These are phyloP conservation scores for Loxodes magnus DNA, from an alignment of 73 alveolate species.

Conservation along the genomic window DNA sequence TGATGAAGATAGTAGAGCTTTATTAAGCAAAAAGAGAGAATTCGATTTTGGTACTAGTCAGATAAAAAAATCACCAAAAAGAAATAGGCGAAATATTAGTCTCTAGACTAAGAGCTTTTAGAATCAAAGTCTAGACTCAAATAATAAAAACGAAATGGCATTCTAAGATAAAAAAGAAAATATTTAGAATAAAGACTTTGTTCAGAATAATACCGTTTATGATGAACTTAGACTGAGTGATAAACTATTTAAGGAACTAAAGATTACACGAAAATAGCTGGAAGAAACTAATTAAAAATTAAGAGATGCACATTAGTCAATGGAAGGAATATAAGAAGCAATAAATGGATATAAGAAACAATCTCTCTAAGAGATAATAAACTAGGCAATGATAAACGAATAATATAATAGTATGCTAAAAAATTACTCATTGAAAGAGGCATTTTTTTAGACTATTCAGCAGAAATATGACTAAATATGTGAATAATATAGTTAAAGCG, in stretches of 20 bases:
- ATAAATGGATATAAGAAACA: not conserved
- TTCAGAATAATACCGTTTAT: conserved; percentile 11
- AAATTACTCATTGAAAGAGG: not conserved
- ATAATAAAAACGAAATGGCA: too few relatives aligned
- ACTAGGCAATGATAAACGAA: not conserved
- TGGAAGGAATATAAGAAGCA: not conserved
- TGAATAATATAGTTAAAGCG: not conserved
- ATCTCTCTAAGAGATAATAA: not conserved
- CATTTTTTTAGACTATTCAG: not conserved
- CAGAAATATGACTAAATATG: not conserved
- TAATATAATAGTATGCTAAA: not conserved
- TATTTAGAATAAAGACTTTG: too few relatives aligned
- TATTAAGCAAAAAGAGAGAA: not conserved
- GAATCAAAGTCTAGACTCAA: too few relatives aligned
- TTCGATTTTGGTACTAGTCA: not conserved
- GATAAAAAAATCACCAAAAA: not conserved
- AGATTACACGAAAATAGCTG: not conserved
- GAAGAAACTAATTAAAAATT: not conserved
- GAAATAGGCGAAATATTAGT: too few relatives aligned
- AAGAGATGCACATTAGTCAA: not conserved
- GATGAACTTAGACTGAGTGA: conserved; percentile 45
- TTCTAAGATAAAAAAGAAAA: too few relatives aligned
- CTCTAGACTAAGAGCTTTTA: too few relatives aligned
- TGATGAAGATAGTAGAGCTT: not conserved
- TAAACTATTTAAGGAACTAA: conserved; percentile 12